Evolutionary conservation across 179 eudicot species (phyloP).

Genomic region (Corrigiola litoralis): DNA sequence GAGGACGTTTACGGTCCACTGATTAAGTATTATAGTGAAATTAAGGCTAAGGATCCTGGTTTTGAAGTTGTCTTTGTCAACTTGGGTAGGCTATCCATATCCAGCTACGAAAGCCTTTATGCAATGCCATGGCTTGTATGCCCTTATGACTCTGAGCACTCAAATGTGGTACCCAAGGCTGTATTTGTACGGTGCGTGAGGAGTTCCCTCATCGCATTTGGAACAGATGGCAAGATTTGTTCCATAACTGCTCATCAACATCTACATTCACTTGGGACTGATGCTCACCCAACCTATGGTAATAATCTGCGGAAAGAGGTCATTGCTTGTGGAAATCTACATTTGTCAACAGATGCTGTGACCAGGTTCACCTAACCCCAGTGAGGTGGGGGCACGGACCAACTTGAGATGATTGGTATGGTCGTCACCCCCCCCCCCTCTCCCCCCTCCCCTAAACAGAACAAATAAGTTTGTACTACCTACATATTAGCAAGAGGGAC

Average conservation of each 20-base stretch:
- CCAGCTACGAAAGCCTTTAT: not conserved
- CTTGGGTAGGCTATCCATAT: too few species aligned
- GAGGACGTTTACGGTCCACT: not conserved
- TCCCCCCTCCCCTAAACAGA: too few species aligned
- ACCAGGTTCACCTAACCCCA: too few species aligned
- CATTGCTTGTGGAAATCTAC: too few species aligned
- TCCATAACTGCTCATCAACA: not conserved
- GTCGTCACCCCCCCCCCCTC: too few species aligned
- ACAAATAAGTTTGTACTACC: too few species aligned
- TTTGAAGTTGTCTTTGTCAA: not conserved
- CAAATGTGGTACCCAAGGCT: not conserved
- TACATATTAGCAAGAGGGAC: too few species aligned
- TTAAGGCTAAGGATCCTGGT: not conserved
- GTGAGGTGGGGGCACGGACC: too few species aligned
- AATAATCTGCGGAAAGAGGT: not conserved
- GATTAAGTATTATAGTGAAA: not conserved
- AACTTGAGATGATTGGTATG: too few species aligned
- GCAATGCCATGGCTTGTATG: not conserved
- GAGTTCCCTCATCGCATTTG: not conserved
- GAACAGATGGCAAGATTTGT: not conserved
- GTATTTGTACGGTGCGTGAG: not conserved
- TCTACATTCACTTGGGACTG: not conserved
- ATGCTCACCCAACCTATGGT: not conserved
- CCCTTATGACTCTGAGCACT: not conserved
- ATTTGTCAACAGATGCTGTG: too few species aligned